Percentiles rank a stretch among this genome's conserved stretches.
Conservation (phyloP, 2,329 filamentous ascomycete species). For the Cylindrodendrum hubeiense region DNA sequence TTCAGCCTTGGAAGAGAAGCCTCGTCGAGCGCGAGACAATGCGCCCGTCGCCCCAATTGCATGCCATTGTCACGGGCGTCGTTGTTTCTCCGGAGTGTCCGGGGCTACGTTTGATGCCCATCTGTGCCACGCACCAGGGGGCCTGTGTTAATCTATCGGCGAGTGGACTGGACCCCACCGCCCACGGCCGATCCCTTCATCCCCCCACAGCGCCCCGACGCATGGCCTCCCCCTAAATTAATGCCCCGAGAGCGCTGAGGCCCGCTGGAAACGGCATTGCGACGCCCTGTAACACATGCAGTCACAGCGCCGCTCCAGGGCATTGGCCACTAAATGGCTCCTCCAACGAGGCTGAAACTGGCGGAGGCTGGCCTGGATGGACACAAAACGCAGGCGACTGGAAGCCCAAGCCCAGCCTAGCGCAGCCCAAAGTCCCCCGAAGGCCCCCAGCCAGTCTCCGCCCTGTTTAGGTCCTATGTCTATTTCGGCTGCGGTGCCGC, state of each 20-base stretch:
- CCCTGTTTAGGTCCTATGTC: conserved; percentile 17
- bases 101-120: conserved; percentile 5
- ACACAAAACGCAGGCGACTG: conserved; percentile 1
- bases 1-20: neutral
- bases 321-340: neutral
- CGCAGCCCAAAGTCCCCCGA: conserved; percentile 10
- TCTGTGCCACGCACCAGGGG: conserved; percentile 5
- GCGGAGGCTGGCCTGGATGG: conserved; percentile 18
- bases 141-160: neutral
- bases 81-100: conserved; percentile 11
- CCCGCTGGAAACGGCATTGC: neutral
- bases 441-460: conserved; percentile 1
- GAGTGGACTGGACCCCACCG: conserved; percentile 2
- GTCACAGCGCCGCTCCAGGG: conserved; percentile 1
- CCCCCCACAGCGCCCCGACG: neutral
- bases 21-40: neutral
- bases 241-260: conserved; percentile 15
- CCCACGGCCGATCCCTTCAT: conserved; percentile 8
- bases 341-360: conserved; percentile 14
- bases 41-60: neutral
- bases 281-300: neutral
- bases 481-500: conserved; percentile 19
- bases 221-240: neutral
- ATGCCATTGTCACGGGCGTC: neutral
- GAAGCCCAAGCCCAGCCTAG: conserved; percentile 7